Percentiles rank a stretch among this genome's conserved stretches.
Evolutionary conservation across 2,329 filamentous ascomycete genomes (phyloP).

Genomic region (Colletotrichum limetticola): DNA sequence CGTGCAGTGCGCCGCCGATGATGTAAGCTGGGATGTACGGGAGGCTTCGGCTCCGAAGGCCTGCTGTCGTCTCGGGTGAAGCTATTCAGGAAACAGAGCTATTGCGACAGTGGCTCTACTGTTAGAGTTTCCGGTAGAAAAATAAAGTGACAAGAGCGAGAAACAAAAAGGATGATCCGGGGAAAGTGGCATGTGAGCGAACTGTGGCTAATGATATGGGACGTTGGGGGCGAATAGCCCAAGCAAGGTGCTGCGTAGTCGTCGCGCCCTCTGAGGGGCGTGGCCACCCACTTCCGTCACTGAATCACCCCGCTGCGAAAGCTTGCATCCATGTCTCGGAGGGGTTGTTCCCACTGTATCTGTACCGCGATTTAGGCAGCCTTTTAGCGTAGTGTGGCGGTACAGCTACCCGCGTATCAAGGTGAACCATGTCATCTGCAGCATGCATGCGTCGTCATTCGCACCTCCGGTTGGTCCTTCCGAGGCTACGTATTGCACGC

Average conservation of each 20-base stretch:
- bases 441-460: constrained; percentile 35
- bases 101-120: not conserved
- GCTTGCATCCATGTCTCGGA: constrained; percentile 32
- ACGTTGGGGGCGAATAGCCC: constrained; percentile 9
- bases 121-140: not conserved
- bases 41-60: constrained; percentile 10
- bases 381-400: constrained; percentile 12
- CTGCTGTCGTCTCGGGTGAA: constrained; percentile 15
- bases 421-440: constrained; percentile 34
- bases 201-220: constrained; percentile 30
- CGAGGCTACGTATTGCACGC: constrained; percentile 29
- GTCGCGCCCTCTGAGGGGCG: constrained; percentile 4
- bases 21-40: constrained; percentile 12
- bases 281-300: constrained; percentile 18
- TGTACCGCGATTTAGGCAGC: constrained; percentile 19
- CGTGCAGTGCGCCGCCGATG: constrained; percentile 10
- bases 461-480: constrained; percentile 1
- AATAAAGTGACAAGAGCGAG: not conserved
- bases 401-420: constrained; percentile 25
- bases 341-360: constrained; percentile 30
- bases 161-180: not conserved
- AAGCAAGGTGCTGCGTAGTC: not conserved
- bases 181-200: constrained; percentile 25
- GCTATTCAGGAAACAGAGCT: constrained; percentile 6
- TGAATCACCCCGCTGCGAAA: constrained; percentile 27